Evolutionary conservation across 2,329 filamentous ascomycete genomes (phyloP).

Genomic region (Triangularia verruculosa): DNA sequence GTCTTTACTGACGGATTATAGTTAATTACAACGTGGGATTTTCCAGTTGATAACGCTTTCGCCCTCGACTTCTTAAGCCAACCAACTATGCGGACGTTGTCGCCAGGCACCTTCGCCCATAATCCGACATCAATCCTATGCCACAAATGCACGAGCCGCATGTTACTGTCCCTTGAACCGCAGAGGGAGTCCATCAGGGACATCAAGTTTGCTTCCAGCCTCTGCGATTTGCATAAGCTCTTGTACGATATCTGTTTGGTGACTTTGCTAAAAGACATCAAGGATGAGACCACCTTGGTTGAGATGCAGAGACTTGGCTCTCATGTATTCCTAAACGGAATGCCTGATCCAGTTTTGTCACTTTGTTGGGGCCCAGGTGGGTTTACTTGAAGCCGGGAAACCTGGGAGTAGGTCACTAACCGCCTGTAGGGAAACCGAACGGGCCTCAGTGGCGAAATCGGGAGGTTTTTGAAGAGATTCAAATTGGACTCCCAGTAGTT

Average conservation of each 20-base stretch:
- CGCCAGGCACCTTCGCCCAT: background rate
- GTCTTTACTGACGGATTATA: too few relatives aligned
- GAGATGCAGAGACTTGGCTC: constrained; percentile 2
- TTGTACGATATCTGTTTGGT: background rate
- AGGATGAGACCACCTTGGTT: background rate
- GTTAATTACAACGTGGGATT: background rate
- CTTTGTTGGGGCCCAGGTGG: background rate
- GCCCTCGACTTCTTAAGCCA: background rate
- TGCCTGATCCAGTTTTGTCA: background rate
- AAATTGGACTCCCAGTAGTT: background rate
- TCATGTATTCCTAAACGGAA: background rate
- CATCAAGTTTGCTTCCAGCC: background rate
- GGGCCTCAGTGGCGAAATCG: too few relatives aligned
- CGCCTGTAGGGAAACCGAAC: background rate
- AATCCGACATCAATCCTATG: background rate
- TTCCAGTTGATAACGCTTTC: constrained; percentile 3
- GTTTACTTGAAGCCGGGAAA: too few relatives aligned
- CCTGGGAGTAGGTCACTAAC: background rate
- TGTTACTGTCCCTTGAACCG: background rate
- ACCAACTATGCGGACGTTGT: too few relatives aligned
- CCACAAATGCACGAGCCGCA: background rate
- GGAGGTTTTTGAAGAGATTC: background rate
- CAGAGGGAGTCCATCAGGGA: background rate
- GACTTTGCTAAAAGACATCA: background rate
- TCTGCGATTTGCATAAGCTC: background rate